Evolutionary conservation across 306 rosid genomes (phyloP), one percentile per base, ranked within the genome.

Genomic region (Abrus pulchellus): DNA sequence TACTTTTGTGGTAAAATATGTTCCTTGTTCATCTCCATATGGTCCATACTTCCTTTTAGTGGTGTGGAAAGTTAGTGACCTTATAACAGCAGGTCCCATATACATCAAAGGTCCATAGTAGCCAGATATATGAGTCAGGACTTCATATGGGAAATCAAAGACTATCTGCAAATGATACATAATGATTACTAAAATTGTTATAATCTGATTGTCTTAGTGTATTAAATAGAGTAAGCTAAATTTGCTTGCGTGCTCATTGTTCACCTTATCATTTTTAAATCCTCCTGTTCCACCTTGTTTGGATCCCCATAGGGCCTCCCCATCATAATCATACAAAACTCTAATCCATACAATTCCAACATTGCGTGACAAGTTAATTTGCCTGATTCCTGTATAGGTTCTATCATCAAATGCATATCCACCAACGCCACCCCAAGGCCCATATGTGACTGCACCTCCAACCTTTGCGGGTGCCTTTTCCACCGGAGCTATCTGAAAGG

Each of bases 21-120:
- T 85, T 78, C 98, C 99, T 80, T 86, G 95, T 87, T 89, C 98
- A 55, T 93, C 98, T 34, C 99, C 99, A 75, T 64, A 95, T 49
- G 98, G 96, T 65, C 99, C 99, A 75, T 88, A 86, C 87, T 71
- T 83, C 63, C 83, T 76, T 75, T 85, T 91, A 10, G 63, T 92
- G 29, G 97, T 91, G 87, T 90, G 90, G 85, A 94, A 93, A 69
- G 95, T 84, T 44, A 94, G 87, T 47, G 99, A 93, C 84, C 83
- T 94, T 77, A 94, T 84, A 74, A 90, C 86, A 52, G 76, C 68
- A 71, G 97, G 97, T 28, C 97, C 95, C 97, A 87, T 93, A 84
- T 85, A 83, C 92, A 91, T 94, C 55, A 87, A 68, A 63, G 99
- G 79, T 63, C 86, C 97, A 73, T 82, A 80, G 80, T 87, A 78